A percentile compares a stretch with the other conserved stretches of the same genome.
phyloP scores from a whole-genome alignment of 148 eudicot species.

The Pharnaceum exiguum region DNA sequence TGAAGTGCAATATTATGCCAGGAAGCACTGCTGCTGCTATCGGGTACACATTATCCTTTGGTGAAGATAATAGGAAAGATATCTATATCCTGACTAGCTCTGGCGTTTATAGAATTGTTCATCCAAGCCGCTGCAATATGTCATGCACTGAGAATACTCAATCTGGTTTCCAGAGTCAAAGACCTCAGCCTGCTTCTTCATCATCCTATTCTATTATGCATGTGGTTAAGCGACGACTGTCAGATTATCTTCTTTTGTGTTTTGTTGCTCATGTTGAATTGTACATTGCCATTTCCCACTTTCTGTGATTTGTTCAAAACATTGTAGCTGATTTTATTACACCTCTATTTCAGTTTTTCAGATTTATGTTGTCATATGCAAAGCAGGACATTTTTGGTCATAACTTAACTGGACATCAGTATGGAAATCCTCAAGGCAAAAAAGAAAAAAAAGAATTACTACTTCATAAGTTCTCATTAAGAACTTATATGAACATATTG shows the following conservation, averaged over 20 bases:
- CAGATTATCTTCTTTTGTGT: background rate
- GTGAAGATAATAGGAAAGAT: constrained; percentile 13
- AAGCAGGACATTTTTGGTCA: too few species aligned
- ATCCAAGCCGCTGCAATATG: background rate
- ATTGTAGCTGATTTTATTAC: too few species aligned
- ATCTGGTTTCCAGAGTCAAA: background rate
- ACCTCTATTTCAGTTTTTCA: too few species aligned
- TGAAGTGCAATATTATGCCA: background rate
- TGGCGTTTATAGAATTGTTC: constrained; percentile 8
- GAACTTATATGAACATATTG: too few species aligned
- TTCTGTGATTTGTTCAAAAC: background rate
- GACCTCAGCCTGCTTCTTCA: background rate
- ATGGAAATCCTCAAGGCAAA: too few species aligned
- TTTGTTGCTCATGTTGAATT: background rate
- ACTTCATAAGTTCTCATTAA: too few species aligned
- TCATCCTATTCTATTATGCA: too few species aligned
- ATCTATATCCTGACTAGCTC: constrained; percentile 5
- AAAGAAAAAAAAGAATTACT: too few species aligned
- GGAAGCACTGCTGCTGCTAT: background rate
- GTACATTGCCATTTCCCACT: background rate
- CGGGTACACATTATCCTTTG: constrained; percentile 5
- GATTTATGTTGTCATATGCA: too few species aligned
- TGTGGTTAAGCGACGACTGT: background rate
- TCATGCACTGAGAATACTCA: background rate
- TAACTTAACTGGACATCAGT: too few species aligned